These are phyloP conservation scores for Fagopyrum esculentum DNA, from an alignment of 148 eudicot species.

Conservation along the genomic window DNA sequence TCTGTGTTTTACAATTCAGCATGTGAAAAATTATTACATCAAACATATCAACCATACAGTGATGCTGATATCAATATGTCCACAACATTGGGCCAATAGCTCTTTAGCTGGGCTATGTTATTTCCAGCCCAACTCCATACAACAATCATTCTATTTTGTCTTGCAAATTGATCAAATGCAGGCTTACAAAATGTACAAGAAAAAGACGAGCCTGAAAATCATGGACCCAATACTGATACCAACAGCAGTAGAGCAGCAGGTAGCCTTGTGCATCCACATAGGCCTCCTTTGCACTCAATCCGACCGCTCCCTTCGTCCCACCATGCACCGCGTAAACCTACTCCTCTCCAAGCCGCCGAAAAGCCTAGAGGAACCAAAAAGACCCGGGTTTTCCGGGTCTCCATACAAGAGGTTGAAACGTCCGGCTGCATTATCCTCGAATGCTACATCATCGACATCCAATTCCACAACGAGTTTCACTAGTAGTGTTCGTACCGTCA, in stretches of 20 bases:
- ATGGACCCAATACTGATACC: constrained; percentile 46
- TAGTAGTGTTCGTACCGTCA: neutral
- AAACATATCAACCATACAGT: no score
- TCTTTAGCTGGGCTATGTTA: neutral
- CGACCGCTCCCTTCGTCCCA: constrained; percentile 61
- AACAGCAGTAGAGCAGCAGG: constrained; percentile 57
- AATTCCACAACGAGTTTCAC: constrained; percentile 21
- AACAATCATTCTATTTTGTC: neutral
- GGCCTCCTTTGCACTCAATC: constrained; percentile 75
- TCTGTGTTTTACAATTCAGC: neutral
- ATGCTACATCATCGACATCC: constrained; percentile 25
- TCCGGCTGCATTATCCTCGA: constrained; percentile 28
- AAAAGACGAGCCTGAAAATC: constrained; percentile 45
- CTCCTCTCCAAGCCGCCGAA: constrained; percentile 58
- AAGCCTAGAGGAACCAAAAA: constrained; percentile 58
- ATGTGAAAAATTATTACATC: no score
- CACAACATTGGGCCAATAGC: neutral
- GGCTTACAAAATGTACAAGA: constrained; percentile 69
- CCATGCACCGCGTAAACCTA: constrained; percentile 57
- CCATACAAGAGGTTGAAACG: constrained; percentile 35
- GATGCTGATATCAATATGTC: neutral
- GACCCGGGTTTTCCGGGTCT: constrained; percentile 62
- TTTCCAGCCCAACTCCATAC: neutral
- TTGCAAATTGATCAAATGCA: constrained; percentile 15
- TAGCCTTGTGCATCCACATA: constrained; percentile 49